Evolutionary conservation across 2,329 filamentous ascomycete genomes (phyloP).

Genomic region (Microdochium bolleyi): DNA sequence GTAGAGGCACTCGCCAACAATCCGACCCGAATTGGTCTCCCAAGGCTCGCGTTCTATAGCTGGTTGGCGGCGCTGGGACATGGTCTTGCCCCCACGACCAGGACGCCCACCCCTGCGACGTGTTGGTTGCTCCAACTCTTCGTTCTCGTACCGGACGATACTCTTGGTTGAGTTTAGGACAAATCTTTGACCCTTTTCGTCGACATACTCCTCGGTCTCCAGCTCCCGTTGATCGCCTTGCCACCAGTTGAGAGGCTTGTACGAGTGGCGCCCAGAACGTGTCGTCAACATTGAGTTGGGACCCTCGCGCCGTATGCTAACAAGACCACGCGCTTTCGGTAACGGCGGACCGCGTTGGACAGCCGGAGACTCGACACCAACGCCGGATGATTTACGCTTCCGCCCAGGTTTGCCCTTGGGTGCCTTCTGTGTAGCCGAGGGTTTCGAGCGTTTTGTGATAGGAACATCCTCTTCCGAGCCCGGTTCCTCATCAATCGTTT

Average conservation of each 20-base stretch:
- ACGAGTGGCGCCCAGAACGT: constrained; percentile 70
- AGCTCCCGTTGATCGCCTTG: constrained; percentile 72
- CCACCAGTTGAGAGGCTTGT: constrained; percentile 79
- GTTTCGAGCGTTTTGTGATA: constrained; percentile 2
- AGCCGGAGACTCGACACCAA: constrained; percentile 35
- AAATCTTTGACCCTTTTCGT: constrained; percentile 39
- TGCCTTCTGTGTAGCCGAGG: constrained; percentile 10
- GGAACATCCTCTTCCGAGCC: constrained; percentile 2
- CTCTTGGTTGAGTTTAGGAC: constrained; percentile 67
- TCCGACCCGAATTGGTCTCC: constrained; percentile 59
- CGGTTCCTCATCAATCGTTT: constrained; percentile 7
- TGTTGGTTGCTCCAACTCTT: constrained; percentile 30
- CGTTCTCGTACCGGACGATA: constrained; percentile 66
- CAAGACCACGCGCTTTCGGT: constrained; percentile 45
- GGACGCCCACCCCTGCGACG: constrained; percentile 11
- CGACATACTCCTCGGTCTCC: constrained; percentile 41
- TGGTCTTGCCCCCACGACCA: constrained; percentile 12
- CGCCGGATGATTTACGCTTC: constrained; percentile 28
- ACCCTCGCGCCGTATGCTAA: constrained; percentile 41
- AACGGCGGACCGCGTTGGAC: constrained; percentile 47
- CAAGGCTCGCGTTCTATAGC: constrained; percentile 49
- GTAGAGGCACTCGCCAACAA: constrained; percentile 54
- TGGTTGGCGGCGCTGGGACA: constrained; percentile 10
- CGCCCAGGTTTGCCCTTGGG: constrained; percentile 20
- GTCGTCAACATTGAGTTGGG: constrained; percentile 48